Evolutionary conservation across 345 rosid genomes (phyloP).

Genomic region (Citrus australasica): DNA sequence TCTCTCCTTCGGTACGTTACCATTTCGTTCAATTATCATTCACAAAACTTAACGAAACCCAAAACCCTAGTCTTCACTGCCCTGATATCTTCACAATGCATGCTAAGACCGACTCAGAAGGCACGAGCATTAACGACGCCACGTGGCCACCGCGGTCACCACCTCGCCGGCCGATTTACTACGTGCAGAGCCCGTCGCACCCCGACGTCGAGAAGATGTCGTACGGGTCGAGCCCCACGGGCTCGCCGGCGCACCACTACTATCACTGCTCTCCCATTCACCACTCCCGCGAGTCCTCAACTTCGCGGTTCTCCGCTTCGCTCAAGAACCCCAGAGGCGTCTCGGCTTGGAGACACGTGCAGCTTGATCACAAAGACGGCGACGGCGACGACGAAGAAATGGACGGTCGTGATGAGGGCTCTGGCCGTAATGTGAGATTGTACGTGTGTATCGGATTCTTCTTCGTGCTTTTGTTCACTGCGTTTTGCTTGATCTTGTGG

Average conservation of each 20-base stretch:
- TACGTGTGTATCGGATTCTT: conserved; percentile 51
- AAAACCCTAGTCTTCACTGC: neutral
- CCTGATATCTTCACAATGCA: conserved; percentile 44
- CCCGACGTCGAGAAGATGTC: conserved; percentile 96
- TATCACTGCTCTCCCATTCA: conserved; percentile 91
- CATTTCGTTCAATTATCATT: neutral
- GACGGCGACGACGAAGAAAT: conserved; percentile 32
- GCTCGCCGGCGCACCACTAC: conserved; percentile 73
- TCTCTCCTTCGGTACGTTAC: neutral
- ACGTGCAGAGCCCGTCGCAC: conserved; percentile 97
- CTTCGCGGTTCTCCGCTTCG: conserved; percentile 80
- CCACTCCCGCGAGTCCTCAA: conserved; percentile 95
- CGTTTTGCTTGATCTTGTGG: conserved; percentile 77
- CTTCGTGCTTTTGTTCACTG: conserved; percentile 52
- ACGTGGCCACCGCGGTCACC: conserved; percentile 65
- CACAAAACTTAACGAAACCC: neutral
- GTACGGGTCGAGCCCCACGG: conserved; percentile 75
- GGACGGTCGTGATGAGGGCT: conserved; percentile 18
- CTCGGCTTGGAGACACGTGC: conserved; percentile 55
- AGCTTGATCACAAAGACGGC: conserved; percentile 30
- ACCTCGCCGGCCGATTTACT: conserved; percentile 69
- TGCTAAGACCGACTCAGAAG: conserved; percentile 91
- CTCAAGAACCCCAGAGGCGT: conserved; percentile 51
- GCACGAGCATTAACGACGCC: conserved; percentile 60
- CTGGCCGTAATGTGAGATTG: conserved; percentile 43